A percentile compares a stretch with the other conserved stretches of the same genome.
Conservation (phyloP, 2,329 filamentous ascomycete genomes). For the Reticulascus tulasneorum region DNA sequence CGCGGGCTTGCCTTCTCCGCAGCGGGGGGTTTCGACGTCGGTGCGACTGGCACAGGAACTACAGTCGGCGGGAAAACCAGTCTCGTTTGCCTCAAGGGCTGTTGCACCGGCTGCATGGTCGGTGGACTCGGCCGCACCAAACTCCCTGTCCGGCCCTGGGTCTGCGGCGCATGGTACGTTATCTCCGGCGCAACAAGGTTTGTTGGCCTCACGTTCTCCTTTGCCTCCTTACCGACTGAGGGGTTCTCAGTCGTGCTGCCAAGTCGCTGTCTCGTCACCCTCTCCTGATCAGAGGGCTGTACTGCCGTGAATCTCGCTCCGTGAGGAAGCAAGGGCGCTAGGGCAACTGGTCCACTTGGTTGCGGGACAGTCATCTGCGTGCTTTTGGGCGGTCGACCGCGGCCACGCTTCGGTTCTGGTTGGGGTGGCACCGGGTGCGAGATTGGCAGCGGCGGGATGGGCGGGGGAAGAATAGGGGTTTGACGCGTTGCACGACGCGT, state of each 20-base stretch:
- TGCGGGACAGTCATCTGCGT: too few species aligned
- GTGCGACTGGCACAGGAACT: constrained; percentile 7
- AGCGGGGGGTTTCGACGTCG: constrained; percentile 12
- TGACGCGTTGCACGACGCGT: constrained; percentile 38
- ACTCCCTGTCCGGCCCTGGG: constrained; percentile 16
- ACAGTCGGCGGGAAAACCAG: constrained; percentile 9
- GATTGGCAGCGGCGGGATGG: constrained; percentile 20
- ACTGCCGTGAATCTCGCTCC: too few species aligned
- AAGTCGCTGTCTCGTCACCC: constrained; percentile 7
- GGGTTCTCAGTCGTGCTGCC: constrained; percentile 3
- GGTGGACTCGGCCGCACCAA: constrained; percentile 15
- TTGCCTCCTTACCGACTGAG: constrained; percentile 11
- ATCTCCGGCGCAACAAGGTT: constrained; percentile 36
- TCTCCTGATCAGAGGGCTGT: too few species aligned
- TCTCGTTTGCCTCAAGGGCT: constrained; percentile 14
- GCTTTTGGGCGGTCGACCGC: constrained; percentile 13
- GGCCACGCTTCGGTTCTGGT: constrained; percentile 18
- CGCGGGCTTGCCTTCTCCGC: constrained; percentile 31
- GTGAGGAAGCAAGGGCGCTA: too few species aligned
- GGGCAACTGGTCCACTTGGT: neutral
- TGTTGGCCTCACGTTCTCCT: constrained; percentile 24
- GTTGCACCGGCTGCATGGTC: constrained; percentile 14
- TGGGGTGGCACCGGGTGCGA: constrained; percentile 13
- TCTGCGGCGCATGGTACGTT: constrained; percentile 34
- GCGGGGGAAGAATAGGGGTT: constrained; percentile 29